These are phyloP conservation scores for Haplographium delicatum DNA, from an alignment of 495 filamentous ascomycete species.

Conservation along the genomic window DNA sequence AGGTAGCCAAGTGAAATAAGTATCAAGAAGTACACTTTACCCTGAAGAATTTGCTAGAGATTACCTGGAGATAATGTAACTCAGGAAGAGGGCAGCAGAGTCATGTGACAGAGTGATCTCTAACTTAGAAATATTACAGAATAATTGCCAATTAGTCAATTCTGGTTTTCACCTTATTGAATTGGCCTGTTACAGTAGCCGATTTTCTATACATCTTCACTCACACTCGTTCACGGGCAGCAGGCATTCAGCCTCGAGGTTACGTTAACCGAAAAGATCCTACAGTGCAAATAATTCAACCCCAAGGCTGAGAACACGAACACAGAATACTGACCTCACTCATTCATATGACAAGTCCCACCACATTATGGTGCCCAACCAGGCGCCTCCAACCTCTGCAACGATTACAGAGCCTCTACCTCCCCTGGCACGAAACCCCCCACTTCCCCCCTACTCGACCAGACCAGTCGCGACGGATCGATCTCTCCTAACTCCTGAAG, in stretches of 20 bases:
- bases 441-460: constrained; percentile 11
- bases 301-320: constrained; percentile 1
- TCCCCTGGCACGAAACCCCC: constrained; percentile 17
- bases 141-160: too few species aligned
- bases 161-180: too few species aligned
- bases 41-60: too few species aligned
- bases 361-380: constrained; percentile 27
- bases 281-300: neutral
- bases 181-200: too few species aligned
- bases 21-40: too few species aligned
- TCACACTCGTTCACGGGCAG: neutral
- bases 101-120: too few species aligned
- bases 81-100: too few species aligned
- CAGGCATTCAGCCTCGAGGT: neutral
- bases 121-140: too few species aligned
- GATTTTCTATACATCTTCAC: too few species aligned
- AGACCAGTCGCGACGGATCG: constrained; percentile 33
- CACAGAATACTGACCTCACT: neutral
- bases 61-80: too few species aligned
- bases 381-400: constrained; percentile 19
- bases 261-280: neutral
- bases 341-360: constrained; percentile 16
- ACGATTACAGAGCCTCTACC: constrained; percentile 17
- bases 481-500: constrained; percentile 69
- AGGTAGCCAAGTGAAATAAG: too few species aligned